These are phyloP conservation scores for Coemansia sp. DNA, from an alignment of 192 early-diverging fungal species.

Conservation along the genomic window DNA sequence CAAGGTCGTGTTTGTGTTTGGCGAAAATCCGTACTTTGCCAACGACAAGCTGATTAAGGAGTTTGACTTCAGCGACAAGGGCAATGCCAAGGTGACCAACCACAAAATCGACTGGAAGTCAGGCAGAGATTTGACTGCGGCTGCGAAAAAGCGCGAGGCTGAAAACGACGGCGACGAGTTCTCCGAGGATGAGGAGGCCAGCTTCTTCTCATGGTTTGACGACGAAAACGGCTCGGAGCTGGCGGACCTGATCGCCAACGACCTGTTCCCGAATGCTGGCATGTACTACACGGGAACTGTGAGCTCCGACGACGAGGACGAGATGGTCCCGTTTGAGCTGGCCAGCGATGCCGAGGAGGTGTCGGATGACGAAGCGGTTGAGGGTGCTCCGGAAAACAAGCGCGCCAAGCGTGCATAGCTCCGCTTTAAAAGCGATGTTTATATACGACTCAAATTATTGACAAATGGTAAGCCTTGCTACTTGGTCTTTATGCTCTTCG, in stretches of 20 bases:
- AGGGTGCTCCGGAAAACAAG: conserved; percentile 38
- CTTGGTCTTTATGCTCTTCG: too few relatives aligned
- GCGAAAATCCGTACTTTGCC: conserved; percentile 55
- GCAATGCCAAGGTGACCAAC: conserved; percentile 53
- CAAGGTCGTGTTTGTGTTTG: conserved; percentile 56
- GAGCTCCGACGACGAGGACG: conserved; percentile 60
- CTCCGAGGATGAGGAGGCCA: conserved; percentile 41
- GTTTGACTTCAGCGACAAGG: conserved; percentile 59
- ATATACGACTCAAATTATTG: conserved; percentile 3
- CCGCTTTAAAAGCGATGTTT: conserved; percentile 2
- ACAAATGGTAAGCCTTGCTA: too few relatives aligned
- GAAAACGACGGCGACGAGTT: conserved; percentile 45
- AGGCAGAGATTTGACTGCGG: conserved; percentile 52
- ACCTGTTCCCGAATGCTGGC: conserved; percentile 75
- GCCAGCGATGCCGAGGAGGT: not conserved
- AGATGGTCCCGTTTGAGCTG: conserved; percentile 66
- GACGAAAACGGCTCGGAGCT: conserved; percentile 49
- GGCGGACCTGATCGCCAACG: conserved; percentile 45
- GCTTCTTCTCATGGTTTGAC: conserved; percentile 53
- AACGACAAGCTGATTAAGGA: conserved; percentile 57
- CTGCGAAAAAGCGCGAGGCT: conserved; percentile 30
- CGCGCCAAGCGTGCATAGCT: conserved; percentile 24
- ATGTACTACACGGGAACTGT: conserved; percentile 84
- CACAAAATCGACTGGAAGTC: conserved; percentile 59
- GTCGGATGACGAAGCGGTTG: conserved; percentile 28